Conservation (phyloP, 2,329 filamentous ascomycete genomes). For the Aspergillus ruber region DNA sequence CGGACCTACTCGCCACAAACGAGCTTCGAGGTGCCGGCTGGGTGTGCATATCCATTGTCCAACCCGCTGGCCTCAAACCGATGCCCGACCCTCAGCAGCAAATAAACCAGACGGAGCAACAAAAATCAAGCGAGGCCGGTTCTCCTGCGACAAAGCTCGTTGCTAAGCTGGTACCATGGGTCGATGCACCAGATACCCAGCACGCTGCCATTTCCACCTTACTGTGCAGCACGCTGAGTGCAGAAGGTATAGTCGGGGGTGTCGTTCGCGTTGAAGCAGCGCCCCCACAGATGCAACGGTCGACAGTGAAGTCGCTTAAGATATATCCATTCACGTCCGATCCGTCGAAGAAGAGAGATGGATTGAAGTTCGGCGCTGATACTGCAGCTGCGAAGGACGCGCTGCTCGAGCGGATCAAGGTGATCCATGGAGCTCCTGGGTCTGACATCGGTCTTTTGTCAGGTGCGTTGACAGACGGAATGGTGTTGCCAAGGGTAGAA, state of each 20-base stretch:
- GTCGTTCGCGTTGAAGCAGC: conserved; percentile 83
- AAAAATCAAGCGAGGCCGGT: conserved; percentile 50
- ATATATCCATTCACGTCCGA: conserved; percentile 69
- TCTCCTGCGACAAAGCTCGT: conserved; percentile 62
- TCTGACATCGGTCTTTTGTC: conserved; percentile 61
- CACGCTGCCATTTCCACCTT: conserved; percentile 72
- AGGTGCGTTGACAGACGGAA: conserved; percentile 83
- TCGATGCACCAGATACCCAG: conserved; percentile 75
- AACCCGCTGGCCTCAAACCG: conserved; percentile 68
- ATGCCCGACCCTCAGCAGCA: conserved; percentile 63
- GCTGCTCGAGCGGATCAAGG: conserved; percentile 60
- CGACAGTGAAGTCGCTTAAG: conserved; percentile 62
- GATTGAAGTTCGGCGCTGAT: conserved; percentile 80
- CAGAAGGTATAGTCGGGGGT: conserved; percentile 70
- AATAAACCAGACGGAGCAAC: conserved; percentile 60
- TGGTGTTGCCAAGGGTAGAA: conserved; percentile 61
- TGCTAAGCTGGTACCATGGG: conserved; percentile 70
- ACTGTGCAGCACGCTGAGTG: conserved; percentile 68
- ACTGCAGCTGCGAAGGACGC: conserved; percentile 77
- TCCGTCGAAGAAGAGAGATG: conserved; percentile 52
- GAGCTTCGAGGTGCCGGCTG: conserved; percentile 70
- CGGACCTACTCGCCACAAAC: conserved; percentile 65
- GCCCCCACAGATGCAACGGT: conserved; percentile 61
- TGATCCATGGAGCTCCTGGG: conserved; percentile 59
- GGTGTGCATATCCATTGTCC: conserved; percentile 79